Conservation (phyloP, 768 basidiomycete species). For the Leccinum longicurvipes region DNA sequence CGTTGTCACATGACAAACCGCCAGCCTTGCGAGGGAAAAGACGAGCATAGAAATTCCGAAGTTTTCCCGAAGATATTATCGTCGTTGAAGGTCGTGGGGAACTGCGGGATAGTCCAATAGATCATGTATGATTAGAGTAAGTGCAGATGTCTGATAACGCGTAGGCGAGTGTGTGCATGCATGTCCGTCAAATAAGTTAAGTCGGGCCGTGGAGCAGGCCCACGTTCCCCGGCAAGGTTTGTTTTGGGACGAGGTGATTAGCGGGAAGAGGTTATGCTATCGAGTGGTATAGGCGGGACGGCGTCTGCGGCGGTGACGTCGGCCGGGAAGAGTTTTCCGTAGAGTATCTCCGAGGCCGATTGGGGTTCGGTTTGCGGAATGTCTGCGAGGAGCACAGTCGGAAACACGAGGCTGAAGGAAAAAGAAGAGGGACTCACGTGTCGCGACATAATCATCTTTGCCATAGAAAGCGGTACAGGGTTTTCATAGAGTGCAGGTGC, state of each 20-base stretch:
- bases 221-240: slow-evolving; percentile 10
- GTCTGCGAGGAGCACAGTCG: slow-evolving; percentile 22
- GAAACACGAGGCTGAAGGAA: background rate
- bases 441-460: slow-evolving; percentile 52
- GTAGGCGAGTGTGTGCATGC: slow-evolving; percentile 19
- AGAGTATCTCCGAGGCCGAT: slow-evolving; percentile 24
- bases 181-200: slow-evolving; percentile 30
- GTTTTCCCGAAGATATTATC: slow-evolving; percentile 25
- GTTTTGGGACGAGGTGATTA: slow-evolving; percentile 22
- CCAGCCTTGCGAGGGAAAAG: slow-evolving; percentile 12
- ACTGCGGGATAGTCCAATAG: slow-evolving; percentile 11
- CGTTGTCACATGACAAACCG: slow-evolving; percentile 2
- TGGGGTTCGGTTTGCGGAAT: slow-evolving; percentile 32
- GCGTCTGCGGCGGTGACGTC: slow-evolving; percentile 32
- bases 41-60: slow-evolving; percentile 22
- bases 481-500: slow-evolving; percentile 44
- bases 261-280: slow-evolving; percentile 25
- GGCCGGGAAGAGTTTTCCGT: slow-evolving; percentile 11
- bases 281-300: slow-evolving; percentile 33
- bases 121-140: slow-evolving; percentile 29
- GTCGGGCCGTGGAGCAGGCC: slow-evolving; percentile 5
- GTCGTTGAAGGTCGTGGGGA: slow-evolving; percentile 24
- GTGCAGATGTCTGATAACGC: slow-evolving; percentile 15
- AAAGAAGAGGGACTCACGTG: slow-evolving; percentile 35
- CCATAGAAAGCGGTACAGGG: slow-evolving; percentile 45